phyloP scores from a whole-genome alignment of 2,329 filamentous ascomycete species.

The Bipolaris sorokiniana region DNA sequence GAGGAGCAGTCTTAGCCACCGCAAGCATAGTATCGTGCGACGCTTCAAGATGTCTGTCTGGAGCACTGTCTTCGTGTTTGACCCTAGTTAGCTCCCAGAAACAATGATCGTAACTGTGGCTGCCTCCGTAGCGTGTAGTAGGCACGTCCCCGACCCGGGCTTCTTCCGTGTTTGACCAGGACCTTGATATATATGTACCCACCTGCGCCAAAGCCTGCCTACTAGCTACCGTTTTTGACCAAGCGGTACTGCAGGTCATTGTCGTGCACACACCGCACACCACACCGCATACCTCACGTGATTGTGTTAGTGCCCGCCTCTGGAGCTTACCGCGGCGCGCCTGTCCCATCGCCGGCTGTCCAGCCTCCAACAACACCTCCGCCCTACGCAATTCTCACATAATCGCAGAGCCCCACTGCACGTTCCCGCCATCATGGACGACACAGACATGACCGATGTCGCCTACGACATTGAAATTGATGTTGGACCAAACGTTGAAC shows the following conservation, averaged over 20 bases:
- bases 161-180: not conserved
- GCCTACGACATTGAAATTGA: conserved; percentile 49
- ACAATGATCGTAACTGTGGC: conserved; percentile 1
- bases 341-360: conserved; percentile 1
- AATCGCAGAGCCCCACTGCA: conserved; percentile 7
- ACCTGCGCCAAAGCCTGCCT: not conserved
- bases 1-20: conserved; percentile 44
- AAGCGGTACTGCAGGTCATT: not conserved
- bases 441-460: conserved; percentile 45
- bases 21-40: not conserved
- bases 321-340: conserved; percentile 18
- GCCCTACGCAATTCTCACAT: conserved; percentile 21
- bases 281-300: conserved; percentile 15
- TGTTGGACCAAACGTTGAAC: conserved; percentile 29
- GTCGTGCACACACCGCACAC: not conserved
- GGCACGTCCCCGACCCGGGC: not conserved
- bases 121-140: not conserved
- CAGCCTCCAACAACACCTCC: conserved; percentile 13
- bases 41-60: conserved; percentile 1
- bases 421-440: conserved; percentile 33
- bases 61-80: conserved; percentile 6
- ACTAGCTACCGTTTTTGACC: not conserved
- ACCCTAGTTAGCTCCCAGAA: conserved; percentile 1
- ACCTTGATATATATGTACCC: no score
- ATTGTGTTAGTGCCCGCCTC: conserved; percentile 19